Conservation (phyloP, 2,329 filamentous ascomycete species). For the Colletotrichum graminicola region DNA sequence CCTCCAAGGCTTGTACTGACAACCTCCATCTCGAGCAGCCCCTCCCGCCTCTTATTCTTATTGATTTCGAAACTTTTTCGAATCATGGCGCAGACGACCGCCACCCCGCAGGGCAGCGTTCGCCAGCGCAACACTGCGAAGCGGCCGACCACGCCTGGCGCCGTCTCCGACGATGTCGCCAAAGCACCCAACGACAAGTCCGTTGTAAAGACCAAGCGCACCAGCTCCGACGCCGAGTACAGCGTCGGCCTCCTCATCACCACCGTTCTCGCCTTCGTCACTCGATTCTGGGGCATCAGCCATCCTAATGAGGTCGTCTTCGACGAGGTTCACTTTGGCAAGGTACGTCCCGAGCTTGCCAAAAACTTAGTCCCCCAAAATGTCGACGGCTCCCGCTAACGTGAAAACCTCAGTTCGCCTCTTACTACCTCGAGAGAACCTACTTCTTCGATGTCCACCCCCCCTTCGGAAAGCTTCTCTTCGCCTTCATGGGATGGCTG, state of each 20-base stretch:
- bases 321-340: slow-evolving; percentile 99
- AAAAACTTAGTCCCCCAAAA: not conserved
- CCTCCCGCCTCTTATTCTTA: slow-evolving; percentile 16
- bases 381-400: slow-evolving; percentile 34
- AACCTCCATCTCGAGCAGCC: slow-evolving; percentile 30
- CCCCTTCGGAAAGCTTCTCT: slow-evolving; percentile 97
- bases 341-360: slow-evolving; percentile 71
- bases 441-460: slow-evolving; percentile 99
- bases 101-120: slow-evolving; percentile 67
- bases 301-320: slow-evolving; percentile 98
- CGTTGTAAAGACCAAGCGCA: slow-evolving; percentile 52
- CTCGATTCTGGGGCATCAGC: slow-evolving; percentile 94
- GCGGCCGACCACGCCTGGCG: slow-evolving; percentile 57
- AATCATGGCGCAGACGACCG: slow-evolving; percentile 56
- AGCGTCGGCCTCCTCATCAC: slow-evolving; percentile 81
- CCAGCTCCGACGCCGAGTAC: slow-evolving; percentile 83
- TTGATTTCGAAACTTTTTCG: slow-evolving; percentile 44
- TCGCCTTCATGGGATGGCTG: slow-evolving; percentile 96
- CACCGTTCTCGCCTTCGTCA: slow-evolving; percentile 87
- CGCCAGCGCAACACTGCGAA: slow-evolving; percentile 68
- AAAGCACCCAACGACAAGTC: slow-evolving; percentile 64
- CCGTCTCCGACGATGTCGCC: slow-evolving; percentile 60
- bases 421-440: slow-evolving; percentile 91
- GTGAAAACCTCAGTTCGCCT: slow-evolving; percentile 68
- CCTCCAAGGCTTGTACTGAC: slow-evolving; percentile 30